Conservation (phyloP, 352 stramenopile species). For the Phytophthora megakarya region DNA sequence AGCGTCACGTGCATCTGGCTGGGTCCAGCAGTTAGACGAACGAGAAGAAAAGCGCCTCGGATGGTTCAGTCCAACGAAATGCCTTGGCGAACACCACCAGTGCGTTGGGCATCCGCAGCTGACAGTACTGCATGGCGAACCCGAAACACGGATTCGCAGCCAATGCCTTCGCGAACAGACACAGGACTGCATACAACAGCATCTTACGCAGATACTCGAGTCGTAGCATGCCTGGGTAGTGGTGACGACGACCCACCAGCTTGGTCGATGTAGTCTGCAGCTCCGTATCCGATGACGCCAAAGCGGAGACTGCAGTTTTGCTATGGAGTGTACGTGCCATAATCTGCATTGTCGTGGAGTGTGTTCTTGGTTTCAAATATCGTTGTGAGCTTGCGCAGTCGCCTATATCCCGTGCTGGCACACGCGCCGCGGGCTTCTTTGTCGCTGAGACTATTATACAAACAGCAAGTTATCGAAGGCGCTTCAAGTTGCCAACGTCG, state of each 20-base stretch:
- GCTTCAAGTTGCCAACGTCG: conserved; percentile 25
- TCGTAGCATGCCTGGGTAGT: conserved; percentile 17
- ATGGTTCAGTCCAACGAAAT: conserved; percentile 23
- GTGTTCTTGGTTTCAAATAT: conserved; percentile 9
- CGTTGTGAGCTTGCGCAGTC: conserved; percentile 14
- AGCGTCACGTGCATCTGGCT: no score
- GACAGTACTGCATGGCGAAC: conserved; percentile 33
- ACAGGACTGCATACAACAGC: conserved; percentile 28
- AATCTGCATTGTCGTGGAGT: conserved; percentile 16
- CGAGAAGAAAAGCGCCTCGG: conserved; percentile 32
- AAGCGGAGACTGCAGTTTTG: background rate
- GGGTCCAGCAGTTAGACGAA: no score
- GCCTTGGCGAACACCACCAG: conserved; percentile 28
- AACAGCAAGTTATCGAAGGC: conserved; percentile 8
- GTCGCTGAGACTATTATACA: conserved; percentile 2
- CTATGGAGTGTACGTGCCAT: background rate
- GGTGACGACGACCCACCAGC: background rate
- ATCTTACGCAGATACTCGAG: conserved; percentile 34
- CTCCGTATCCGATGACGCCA: background rate
- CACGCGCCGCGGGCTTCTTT: conserved; percentile 15
- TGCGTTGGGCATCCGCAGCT: conserved; percentile 25
- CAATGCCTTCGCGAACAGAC: conserved; percentile 26
- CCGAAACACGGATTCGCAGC: conserved; percentile 29
- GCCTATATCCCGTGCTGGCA: conserved; percentile 5
- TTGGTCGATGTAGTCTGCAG: background rate